Percentiles rank a stretch among this genome's conserved stretches.
These are phyloP conservation scores for Phytophthora multivora DNA, from an alignment of 352 stramenopile genomes.

Conservation along the genomic window DNA sequence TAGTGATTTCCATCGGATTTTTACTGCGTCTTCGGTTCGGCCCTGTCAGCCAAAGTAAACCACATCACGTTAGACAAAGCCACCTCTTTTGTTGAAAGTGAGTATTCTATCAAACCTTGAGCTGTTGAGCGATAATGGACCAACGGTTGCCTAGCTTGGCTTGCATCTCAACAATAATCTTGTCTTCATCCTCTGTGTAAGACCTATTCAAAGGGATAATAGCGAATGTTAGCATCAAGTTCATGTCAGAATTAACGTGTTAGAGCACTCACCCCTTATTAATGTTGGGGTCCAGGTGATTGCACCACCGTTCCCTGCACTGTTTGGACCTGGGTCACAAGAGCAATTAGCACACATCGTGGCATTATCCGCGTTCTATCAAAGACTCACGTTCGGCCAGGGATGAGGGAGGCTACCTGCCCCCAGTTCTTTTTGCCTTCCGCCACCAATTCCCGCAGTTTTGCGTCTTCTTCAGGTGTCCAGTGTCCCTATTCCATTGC, in stretches of 20 bases:
- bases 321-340: constrained; percentile 83
- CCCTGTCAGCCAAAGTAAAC: constrained; percentile 47
- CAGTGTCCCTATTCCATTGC: constrained; percentile 77
- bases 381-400: constrained; percentile 75
- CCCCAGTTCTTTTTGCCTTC: constrained; percentile 93
- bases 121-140: constrained; percentile 92
- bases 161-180: constrained; percentile 93
- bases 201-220: constrained; percentile 40
- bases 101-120: constrained; percentile 58
- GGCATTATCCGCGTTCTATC: constrained; percentile 1
- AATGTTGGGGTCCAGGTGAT: constrained; percentile 92
- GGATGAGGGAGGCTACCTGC: constrained; percentile 81
- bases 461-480: constrained; percentile 90
- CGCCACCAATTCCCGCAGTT: constrained; percentile 82
- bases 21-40: constrained; percentile 92
- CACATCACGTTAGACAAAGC: neutral
- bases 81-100: neutral
- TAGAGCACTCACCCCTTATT: constrained; percentile 82
- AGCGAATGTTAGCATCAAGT: neutral
- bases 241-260: neutral
- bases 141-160: constrained; percentile 91
- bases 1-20: constrained; percentile 94
- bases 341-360: constrained; percentile 15
- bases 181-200: constrained; percentile 92
- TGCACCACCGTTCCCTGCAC: constrained; percentile 92